Base-by-base conservation (phyloP, 2,329 filamentous ascomycete species). In the Aspergillus novofumigatus region DNA sequence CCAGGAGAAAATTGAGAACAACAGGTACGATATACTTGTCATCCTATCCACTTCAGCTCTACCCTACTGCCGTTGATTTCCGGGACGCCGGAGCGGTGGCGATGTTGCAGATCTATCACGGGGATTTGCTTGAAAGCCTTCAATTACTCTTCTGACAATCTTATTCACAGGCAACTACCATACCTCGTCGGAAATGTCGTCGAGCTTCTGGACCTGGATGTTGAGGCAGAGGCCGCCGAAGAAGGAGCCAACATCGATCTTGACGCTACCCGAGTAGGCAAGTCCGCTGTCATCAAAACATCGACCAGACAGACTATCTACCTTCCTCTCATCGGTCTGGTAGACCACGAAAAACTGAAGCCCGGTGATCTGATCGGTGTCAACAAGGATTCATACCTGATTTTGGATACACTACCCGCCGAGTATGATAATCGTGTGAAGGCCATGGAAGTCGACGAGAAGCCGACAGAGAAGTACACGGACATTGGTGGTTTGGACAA, bases 371-470 rank as follows among this genome's bases (percentile, higher is more conserved):
- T 99, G 50, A 99, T 99, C 61, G 94, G 94, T 76, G 92, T 99
- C 57, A 97, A 99, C 77, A 99, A 99, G 80, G 95, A 99, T 71
- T 97, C 93, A 57, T 99, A 99, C 74, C 86, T 99, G 38, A 91
- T 99, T 64, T 84, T 99, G 57, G 95, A 99, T 73, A 99, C 94
- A 25, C 82, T 99, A 64, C 94, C 94, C 1, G 94, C 94, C 49
- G 95, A 99, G 76, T 99, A 99, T 72, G 94, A 99, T 73, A 97
- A 93, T 78, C 87, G 94, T 75, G 94, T 99, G 65, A 99, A 99
- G 81, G 95, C 95, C 38, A 99, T 99, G 94, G 95, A 99, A 80
- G 94, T 99, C 7, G 94, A 99, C 70, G 95, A 99, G 83, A 99
- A 99, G 83, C 95, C 94, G 9, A 97, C 92, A 42, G 94, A 99